These are phyloP conservation scores for Ganoderma boninense DNA, from an alignment of 1,284 basidiomycete species.

Conservation along the genomic window DNA sequence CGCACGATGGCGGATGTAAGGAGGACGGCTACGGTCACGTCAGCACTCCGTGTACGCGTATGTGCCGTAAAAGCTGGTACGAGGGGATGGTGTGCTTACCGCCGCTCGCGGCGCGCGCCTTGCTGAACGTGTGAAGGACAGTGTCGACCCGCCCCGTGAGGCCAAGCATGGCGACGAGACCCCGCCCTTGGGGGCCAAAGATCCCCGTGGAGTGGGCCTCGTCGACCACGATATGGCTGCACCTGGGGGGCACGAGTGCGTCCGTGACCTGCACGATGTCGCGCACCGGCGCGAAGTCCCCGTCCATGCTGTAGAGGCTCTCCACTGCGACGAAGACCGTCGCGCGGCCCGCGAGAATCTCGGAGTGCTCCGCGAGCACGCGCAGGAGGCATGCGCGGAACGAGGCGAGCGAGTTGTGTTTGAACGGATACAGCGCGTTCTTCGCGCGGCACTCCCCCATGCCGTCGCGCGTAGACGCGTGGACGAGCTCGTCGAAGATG, in stretches of 20 bases:
- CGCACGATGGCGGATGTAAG: constrained; percentile 74
- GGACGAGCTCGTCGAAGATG: constrained; percentile 87
- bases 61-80: not conserved
- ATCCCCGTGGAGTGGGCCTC: constrained; percentile 88
- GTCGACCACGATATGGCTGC: constrained; percentile 77
- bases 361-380: too few relatives aligned
- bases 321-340: constrained; percentile 72
- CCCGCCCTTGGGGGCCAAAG: constrained; percentile 80
- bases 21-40: constrained; percentile 67
- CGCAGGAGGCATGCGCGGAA: too few relatives aligned
- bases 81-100: constrained; percentile 54
- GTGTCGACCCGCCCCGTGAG: constrained; percentile 57
- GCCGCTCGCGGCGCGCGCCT: constrained; percentile 71
- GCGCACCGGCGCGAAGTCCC: constrained; percentile 80
- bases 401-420: too few relatives aligned
- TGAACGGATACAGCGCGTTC: too few relatives aligned
- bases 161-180: constrained; percentile 67
- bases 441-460: too few relatives aligned
- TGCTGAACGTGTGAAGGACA: constrained; percentile 71
- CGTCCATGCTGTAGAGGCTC: constrained; percentile 87
- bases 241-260: constrained; percentile 57
- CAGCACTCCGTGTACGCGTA: not conserved
- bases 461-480: constrained; percentile 70
- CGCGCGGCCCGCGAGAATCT: too few relatives aligned
- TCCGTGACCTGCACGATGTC: constrained; percentile 49